Evolutionary conservation across 805 yeast species (phyloP).

Genomic region (Maudiozyma barnettii): DNA sequence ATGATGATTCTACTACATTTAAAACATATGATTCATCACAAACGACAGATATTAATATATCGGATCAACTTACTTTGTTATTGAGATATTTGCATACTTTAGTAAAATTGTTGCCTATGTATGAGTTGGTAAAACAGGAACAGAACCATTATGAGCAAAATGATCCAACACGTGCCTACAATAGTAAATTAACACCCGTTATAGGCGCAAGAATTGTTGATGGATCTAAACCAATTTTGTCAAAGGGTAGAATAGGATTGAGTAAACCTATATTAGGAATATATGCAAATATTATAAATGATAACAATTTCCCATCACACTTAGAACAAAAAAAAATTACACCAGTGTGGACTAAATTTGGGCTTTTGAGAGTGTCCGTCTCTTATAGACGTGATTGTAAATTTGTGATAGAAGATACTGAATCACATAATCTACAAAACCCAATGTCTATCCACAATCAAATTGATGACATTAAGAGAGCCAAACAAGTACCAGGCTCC

Average conservation of each 20-base stretch:
- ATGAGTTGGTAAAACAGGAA: slow-evolving; percentile 43
- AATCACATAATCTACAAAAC: neutral
- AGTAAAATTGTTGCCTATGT: slow-evolving; percentile 61
- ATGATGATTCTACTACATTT: slow-evolving; percentile 30
- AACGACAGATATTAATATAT: slow-evolving; percentile 56
- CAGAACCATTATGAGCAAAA: slow-evolving; percentile 14
- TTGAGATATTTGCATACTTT: slow-evolving; percentile 67
- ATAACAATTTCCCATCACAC: slow-evolving; percentile 37
- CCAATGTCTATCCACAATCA: neutral
- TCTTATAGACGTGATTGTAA: slow-evolving; percentile 66
- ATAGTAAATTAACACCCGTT: neutral
- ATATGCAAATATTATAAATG: slow-evolving; percentile 27
- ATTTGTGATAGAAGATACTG: slow-evolving; percentile 38
- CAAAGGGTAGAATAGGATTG: slow-evolving; percentile 79
- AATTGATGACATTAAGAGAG: neutral
- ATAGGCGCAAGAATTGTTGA: slow-evolving; percentile 59
- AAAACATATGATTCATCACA: slow-evolving; percentile 25
- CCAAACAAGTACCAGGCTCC: neutral
- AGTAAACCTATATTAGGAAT: slow-evolving; percentile 50
- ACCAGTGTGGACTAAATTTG: slow-evolving; percentile 68
- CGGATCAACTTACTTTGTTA: slow-evolving; percentile 63
- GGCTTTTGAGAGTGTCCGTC: slow-evolving; percentile 64
- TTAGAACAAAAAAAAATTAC: slow-evolving; percentile 53
- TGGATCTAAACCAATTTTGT: slow-evolving; percentile 68
- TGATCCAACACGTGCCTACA: neutral